phyloP scores from a whole-genome alignment of 352 stramenopile genomes.

The Thalassiosira sp. region DNA sequence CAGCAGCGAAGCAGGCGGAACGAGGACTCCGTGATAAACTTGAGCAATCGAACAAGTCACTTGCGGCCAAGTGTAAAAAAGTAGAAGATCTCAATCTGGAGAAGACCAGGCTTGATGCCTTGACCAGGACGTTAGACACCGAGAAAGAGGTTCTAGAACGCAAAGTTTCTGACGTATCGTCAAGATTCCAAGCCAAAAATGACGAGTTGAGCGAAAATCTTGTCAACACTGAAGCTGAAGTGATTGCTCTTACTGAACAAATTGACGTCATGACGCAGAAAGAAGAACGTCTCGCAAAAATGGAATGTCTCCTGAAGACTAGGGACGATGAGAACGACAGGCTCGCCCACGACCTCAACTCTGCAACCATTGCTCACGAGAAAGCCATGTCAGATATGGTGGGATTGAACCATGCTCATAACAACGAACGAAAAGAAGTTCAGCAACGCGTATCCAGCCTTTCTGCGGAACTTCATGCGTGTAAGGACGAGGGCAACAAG shows the following conservation, averaged over 20 bases:
- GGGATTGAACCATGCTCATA: constrained; percentile 13
- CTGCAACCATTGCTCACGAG: constrained; percentile 14
- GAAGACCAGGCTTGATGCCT: too few species aligned
- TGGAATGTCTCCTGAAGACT: constrained; percentile 9
- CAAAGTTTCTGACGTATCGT: too few species aligned
- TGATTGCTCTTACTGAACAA: too few species aligned
- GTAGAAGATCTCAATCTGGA: too few species aligned
- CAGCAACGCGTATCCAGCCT: constrained; percentile 18
- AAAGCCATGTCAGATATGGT: constrained; percentile 31
- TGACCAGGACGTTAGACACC: too few species aligned
- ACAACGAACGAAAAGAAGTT: constrained; percentile 25
- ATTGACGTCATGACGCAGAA: too few species aligned
- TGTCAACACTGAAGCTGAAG: too few species aligned
- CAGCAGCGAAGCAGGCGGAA: constrained; percentile 2
- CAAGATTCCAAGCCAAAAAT: too few species aligned
- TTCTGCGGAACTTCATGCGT: constrained; percentile 27
- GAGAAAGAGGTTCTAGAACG: too few species aligned
- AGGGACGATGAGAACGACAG: constrained; percentile 17
- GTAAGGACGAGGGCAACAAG: constrained; percentile 23
- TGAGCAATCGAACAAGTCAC: not conserved
- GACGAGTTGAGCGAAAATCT: too few species aligned
- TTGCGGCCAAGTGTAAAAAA: too few species aligned
- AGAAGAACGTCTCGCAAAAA: constrained; percentile 7
- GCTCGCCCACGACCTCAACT: constrained; percentile 8
- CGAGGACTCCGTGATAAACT: constrained; percentile 20